Evolutionary conservation across 1,284 basidiomycete genomes (phyloP).

Genomic region (Wolfiporia cocos): DNA sequence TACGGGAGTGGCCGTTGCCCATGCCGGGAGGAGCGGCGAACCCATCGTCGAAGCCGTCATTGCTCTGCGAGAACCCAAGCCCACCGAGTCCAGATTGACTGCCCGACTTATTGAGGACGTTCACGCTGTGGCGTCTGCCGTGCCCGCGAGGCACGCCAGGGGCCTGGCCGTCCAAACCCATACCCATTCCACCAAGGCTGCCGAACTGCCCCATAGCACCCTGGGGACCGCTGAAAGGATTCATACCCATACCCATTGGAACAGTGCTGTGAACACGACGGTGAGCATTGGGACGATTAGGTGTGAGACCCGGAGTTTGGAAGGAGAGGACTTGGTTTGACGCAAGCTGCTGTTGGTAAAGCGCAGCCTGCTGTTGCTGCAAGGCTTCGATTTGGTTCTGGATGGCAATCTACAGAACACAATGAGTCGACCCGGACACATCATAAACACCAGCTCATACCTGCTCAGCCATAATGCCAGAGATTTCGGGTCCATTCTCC

Average conservation of each 20-base stretch:
- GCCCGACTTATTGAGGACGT: constrained; percentile 74
- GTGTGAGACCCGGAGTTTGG: constrained; percentile 63
- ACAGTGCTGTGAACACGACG: constrained; percentile 88
- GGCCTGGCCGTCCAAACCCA: constrained; percentile 61
- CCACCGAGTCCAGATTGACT: constrained; percentile 41
- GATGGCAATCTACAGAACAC: constrained; percentile 63
- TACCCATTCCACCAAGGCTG: constrained; percentile 45
- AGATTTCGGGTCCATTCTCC: constrained; percentile 68
- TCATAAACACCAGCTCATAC: constrained; percentile 31
- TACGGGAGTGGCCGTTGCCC: constrained; percentile 70
- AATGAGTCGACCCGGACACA: not conserved
- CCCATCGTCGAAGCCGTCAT: constrained; percentile 74
- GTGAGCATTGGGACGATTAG: constrained; percentile 59
- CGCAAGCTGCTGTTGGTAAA: constrained; percentile 83
- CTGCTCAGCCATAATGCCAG: constrained; percentile 87
- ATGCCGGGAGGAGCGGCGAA: constrained; percentile 51
- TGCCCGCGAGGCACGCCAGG: constrained; percentile 76
- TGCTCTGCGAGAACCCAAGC: constrained; percentile 50
- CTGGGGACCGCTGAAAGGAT: constrained; percentile 40
- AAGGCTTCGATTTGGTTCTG: constrained; percentile 89
- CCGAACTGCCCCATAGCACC: constrained; percentile 67
- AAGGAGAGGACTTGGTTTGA: constrained; percentile 70
- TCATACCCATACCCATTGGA: constrained; percentile 49
- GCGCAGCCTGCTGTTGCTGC: constrained; percentile 83
- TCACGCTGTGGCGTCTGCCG: constrained; percentile 90